These are phyloP conservation scores for Saxophila tyrrhenica DNA, from an alignment of 495 filamentous ascomycete species.

Conservation along the genomic window DNA sequence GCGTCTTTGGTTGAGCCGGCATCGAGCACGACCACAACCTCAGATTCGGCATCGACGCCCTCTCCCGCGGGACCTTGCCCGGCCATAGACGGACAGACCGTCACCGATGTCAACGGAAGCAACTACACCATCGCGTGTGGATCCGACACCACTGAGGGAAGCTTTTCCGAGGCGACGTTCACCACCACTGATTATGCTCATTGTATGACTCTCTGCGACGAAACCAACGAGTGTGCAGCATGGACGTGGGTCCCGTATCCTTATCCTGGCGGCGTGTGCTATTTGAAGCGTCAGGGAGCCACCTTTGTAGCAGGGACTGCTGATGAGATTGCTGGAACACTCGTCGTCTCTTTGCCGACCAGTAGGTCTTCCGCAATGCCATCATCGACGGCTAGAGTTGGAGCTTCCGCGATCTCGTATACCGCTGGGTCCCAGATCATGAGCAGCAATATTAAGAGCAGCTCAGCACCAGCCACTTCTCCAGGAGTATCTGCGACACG, in stretches of 20 bases:
- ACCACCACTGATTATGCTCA: neutral
- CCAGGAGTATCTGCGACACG: no score
- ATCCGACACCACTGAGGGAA: constrained; percentile 2
- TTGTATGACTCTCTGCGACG: constrained; percentile 1
- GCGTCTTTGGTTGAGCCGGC: neutral
- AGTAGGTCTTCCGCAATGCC: neutral
- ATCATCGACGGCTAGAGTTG: no score
- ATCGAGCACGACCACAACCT: neutral
- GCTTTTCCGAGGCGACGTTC: neutral
- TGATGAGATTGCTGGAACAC: neutral
- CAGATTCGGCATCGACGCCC: neutral
- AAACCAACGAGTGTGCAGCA: neutral
- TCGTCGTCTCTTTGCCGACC: neutral
- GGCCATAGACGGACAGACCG: neutral
- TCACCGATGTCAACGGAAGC: neutral
- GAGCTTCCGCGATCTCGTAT: no score
- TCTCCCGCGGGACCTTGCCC: neutral
- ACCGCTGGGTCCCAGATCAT: no score
- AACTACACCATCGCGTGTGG: constrained; percentile 1
- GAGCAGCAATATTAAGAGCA: no score
- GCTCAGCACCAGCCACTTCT: no score
- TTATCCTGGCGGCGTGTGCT: constrained; percentile 3
- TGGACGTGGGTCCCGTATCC: constrained; percentile 1
- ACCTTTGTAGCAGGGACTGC: neutral
- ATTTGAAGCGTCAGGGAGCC: neutral